phyloP scores from a whole-genome alignment of 208 protist genomes.

The Trypanosoma congolense region DNA sequence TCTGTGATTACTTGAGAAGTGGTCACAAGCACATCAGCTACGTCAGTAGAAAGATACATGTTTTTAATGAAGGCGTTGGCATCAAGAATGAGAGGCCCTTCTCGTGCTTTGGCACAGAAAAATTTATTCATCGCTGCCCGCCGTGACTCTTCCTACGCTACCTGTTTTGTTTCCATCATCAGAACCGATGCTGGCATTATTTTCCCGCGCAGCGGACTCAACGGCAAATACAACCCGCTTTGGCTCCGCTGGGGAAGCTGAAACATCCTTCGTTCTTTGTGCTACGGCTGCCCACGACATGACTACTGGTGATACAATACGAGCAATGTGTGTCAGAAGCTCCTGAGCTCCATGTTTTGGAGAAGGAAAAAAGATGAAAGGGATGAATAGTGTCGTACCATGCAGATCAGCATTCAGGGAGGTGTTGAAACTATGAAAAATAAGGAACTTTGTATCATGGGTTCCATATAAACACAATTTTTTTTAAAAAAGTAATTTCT shows the following conservation, averaged over 20 bases:
- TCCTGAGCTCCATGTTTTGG: neutral
- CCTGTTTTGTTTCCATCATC: neutral
- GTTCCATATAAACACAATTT: no score
- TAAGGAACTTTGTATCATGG: no score
- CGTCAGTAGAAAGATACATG: constrained; percentile 56
- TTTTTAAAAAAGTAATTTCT: no score
- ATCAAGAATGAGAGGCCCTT: constrained; percentile 79
- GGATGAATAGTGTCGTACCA: no score
- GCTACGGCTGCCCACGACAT: constrained; percentile 76
- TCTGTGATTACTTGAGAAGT: constrained; percentile 81
- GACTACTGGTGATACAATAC: neutral
- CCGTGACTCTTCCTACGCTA: neutral
- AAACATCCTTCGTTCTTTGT: constrained; percentile 34
- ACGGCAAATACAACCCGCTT: constrained; percentile 21
- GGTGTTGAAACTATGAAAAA: no score
- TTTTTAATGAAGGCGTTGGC: constrained; percentile 88
- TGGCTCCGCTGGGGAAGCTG: constrained; percentile 4
- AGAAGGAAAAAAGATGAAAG: neutral
- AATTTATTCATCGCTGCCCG: no score
- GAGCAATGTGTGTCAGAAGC: no score
- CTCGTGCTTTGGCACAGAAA: no score
- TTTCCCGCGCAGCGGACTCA: neutral
- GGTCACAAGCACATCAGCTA: constrained; percentile 80
- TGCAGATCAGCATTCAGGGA: no score
- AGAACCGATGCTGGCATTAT: neutral